These are phyloP conservation scores for Trametes hirsuta DNA, from an alignment of 1,284 basidiomycete genomes.

Conservation along the genomic window DNA sequence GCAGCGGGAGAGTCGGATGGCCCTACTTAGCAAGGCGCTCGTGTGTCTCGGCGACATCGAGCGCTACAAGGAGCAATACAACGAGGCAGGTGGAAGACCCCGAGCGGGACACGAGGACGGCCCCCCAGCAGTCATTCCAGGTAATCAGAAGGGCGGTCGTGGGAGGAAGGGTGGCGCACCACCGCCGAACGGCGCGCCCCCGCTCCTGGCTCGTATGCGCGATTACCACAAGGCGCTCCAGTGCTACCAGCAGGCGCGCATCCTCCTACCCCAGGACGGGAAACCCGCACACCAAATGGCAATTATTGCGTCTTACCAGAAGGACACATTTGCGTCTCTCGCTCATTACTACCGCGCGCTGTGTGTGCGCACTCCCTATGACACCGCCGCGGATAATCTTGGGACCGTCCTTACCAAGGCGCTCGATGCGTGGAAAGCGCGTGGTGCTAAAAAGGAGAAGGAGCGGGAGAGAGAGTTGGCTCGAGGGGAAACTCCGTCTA, in stretches of 20 bases:
- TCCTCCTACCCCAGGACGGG: constrained; percentile 80
- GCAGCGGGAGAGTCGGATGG: constrained; percentile 64
- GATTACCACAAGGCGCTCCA: constrained; percentile 78
- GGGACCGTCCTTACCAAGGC: constrained; percentile 70
- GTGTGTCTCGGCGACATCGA: constrained; percentile 95
- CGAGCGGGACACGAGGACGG: constrained; percentile 67
- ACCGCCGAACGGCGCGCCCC: constrained; percentile 37
- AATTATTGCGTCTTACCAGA: constrained; percentile 85
- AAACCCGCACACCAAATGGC: constrained; percentile 96
- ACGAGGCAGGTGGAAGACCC: constrained; percentile 67
- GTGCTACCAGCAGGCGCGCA: constrained; percentile 84
- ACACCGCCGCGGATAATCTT: constrained; percentile 87
- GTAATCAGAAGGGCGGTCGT: constrained; percentile 42
- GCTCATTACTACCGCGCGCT: constrained; percentile 93
- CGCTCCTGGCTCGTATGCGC: constrained; percentile 40
- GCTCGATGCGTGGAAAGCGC: constrained; percentile 58
- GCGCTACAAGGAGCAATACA: constrained; percentile 91
- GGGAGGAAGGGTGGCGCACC: constrained; percentile 48
- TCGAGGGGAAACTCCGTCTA: constrained; percentile 36
- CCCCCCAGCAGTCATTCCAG: constrained; percentile 35
- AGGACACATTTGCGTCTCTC: constrained; percentile 80
- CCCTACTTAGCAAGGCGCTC: constrained; percentile 84
- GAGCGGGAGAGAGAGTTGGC: constrained; percentile 39
- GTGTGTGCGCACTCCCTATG: constrained; percentile 85
- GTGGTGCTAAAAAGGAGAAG: constrained; percentile 40